These are phyloP conservation scores for Phytophthora hybrid DNA, from an alignment of 352 stramenopile species.

Conservation along the genomic window DNA sequence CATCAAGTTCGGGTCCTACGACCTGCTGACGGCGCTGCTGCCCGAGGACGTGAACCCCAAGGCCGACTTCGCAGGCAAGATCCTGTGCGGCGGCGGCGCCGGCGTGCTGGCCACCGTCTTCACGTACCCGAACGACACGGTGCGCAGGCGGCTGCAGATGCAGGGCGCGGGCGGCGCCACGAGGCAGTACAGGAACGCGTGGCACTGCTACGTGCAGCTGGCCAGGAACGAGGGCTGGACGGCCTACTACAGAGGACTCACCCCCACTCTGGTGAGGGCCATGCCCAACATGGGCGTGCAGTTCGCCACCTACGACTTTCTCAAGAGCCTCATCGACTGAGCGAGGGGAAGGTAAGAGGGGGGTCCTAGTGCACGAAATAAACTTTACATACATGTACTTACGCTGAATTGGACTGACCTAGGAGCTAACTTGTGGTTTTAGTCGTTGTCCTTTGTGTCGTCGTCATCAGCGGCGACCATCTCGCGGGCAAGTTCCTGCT, in stretches of 20 bases:
- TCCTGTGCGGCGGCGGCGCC: slow-evolving; percentile 79
- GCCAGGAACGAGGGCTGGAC: slow-evolving; percentile 67
- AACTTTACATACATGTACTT: not conserved
- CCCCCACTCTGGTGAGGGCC: slow-evolving; percentile 81
- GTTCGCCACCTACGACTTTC: slow-evolving; percentile 87
- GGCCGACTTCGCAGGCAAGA: slow-evolving; percentile 66
- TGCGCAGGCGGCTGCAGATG: slow-evolving; percentile 88
- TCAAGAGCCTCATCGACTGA: slow-evolving; percentile 59
- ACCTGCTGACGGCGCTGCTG: slow-evolving; percentile 66
- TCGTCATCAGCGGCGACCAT: slow-evolving; percentile 52
- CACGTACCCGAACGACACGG: slow-evolving; percentile 91
- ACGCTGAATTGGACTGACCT: not conserved
- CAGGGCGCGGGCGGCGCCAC: slow-evolving; percentile 73
- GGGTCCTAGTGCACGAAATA: not conserved
- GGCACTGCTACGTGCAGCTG: slow-evolving; percentile 82
- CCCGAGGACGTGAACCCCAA: slow-evolving; percentile 68
- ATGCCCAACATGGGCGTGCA: slow-evolving; percentile 91
- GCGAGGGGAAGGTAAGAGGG: not conserved
- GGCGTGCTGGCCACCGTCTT: slow-evolving; percentile 88
- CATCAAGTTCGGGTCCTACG: slow-evolving; percentile 86
- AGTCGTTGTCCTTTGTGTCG: slow-evolving; percentile 19
- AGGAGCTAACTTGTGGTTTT: slow-evolving; percentile 2
- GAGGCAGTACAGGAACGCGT: slow-evolving; percentile 73
- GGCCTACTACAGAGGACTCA: slow-evolving; percentile 80
- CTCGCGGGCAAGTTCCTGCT: slow-evolving; percentile 66